A percentile compares a stretch with the other conserved stretches of the same genome.
phyloP scores from a whole-genome alignment of 768 basidiomycete genomes.

The Suillus plorans region DNA sequence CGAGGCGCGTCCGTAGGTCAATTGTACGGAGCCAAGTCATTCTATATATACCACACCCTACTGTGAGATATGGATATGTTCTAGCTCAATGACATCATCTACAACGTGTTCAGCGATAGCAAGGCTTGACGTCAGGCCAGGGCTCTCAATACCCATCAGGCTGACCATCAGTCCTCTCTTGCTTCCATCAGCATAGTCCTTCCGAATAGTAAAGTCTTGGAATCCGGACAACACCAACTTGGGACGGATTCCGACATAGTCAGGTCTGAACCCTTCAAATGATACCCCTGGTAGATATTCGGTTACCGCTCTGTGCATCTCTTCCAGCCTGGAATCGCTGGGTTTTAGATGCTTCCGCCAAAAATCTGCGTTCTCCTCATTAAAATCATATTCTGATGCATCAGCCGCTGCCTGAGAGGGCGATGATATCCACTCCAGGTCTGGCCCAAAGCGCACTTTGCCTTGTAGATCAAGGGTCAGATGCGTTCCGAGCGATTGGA shows the following conservation, averaged over 20 bases:
- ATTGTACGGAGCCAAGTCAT: not conserved
- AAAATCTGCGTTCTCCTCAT: constrained; percentile 62
- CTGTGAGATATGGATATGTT: constrained; percentile 7
- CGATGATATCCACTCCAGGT: constrained; percentile 82
- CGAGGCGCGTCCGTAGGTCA: constrained; percentile 11
- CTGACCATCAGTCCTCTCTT: constrained; percentile 60
- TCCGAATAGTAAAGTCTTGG: constrained; percentile 79
- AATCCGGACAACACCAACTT: constrained; percentile 86
- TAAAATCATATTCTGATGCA: constrained; percentile 23
- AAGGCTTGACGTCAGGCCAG: constrained; percentile 84
- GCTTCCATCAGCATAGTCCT: constrained; percentile 52
- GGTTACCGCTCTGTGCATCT: constrained; percentile 73
- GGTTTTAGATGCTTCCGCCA: constrained; percentile 71
- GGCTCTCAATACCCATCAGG: constrained; percentile 88
- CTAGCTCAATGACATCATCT: constrained; percentile 47
- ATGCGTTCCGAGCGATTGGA: constrained; percentile 90
- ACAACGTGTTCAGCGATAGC: constrained; percentile 86
- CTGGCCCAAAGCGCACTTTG: constrained; percentile 88
- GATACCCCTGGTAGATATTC: constrained; percentile 68
- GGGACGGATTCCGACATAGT: constrained; percentile 85
- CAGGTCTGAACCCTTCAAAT: constrained; percentile 64
- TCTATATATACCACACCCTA: not conserved
- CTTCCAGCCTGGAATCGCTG: constrained; percentile 54
- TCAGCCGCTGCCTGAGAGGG: constrained; percentile 23
- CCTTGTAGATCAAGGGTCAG: constrained; percentile 84